A percentile compares a stretch with the other conserved stretches of the same genome.
Evolutionary conservation across 1,284 basidiomycete species (phyloP).

Genomic region (Ustilago cynodontis): DNA sequence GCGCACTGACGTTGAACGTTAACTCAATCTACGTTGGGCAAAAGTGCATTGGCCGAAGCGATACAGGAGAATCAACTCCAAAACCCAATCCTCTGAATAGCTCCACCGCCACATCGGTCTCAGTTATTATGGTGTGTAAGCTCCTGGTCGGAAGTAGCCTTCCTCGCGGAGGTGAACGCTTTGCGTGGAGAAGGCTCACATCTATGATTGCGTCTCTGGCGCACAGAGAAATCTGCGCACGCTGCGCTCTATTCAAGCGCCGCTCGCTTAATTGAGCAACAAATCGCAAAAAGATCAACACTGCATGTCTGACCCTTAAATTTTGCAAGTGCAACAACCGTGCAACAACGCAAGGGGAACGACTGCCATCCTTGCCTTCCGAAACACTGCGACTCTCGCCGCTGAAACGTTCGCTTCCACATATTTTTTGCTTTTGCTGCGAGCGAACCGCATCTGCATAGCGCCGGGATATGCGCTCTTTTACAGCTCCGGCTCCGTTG

Average conservation of each 20-base stretch:
- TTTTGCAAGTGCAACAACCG: neutral
- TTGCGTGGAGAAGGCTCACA: neutral
- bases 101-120: too few species aligned
- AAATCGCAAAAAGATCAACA: slow-evolving; percentile 23
- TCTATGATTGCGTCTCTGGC: neutral
- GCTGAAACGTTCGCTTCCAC: too few species aligned
- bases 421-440: neutral
- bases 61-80: too few species aligned
- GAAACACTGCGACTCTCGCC: neutral
- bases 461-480: slow-evolving; percentile 3
- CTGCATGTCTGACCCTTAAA: slow-evolving; percentile 22
- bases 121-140: too few species aligned
- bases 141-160: too few species aligned
- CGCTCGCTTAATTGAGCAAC: slow-evolving; percentile 10
- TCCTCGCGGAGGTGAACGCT: neutral
- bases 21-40: too few species aligned
- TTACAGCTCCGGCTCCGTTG: neutral
- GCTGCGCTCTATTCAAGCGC: slow-evolving; percentile 14
- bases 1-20: too few species aligned
- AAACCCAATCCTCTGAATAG: too few species aligned
- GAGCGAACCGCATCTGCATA: neutral
- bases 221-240: neutral
- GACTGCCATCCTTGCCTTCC: slow-evolving; percentile 8
- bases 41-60: too few species aligned
- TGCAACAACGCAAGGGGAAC: slow-evolving; percentile 5